These are phyloP conservation scores for Calonectria henricotiae DNA, from an alignment of 2,329 filamentous ascomycete species.

Conservation along the genomic window DNA sequence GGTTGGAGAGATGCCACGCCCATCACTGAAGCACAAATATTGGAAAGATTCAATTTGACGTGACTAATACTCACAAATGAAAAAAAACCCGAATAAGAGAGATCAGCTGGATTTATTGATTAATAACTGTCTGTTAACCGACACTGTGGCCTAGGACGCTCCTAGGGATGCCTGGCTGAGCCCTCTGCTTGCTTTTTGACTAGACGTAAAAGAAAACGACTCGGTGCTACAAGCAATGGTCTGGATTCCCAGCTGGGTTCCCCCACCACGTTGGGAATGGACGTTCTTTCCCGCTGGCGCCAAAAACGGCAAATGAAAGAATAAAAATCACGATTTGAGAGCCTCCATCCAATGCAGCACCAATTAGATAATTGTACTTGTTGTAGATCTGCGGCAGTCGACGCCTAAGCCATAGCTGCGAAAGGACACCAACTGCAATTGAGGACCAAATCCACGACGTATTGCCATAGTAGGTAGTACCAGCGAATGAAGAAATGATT, in stretches of 20 bases:
- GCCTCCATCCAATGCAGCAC: slow-evolving; percentile 1
- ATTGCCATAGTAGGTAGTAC: slow-evolving; percentile 3
- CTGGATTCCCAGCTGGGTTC: background rate
- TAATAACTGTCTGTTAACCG: no score
- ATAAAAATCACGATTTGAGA: slow-evolving; percentile 21
- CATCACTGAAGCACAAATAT: no score
- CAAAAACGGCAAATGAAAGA: slow-evolving; percentile 7
- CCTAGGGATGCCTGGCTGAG: no score
- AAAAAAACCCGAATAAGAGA: no score
- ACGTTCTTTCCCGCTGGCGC: slow-evolving; percentile 3
- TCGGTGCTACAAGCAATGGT: slow-evolving; percentile 4
- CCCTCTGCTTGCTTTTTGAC: no score
- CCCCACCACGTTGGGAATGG: slow-evolving; percentile 17
- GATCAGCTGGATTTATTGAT: no score
- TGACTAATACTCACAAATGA: no score
- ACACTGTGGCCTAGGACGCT: no score
- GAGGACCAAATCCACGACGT: slow-evolving; percentile 21
- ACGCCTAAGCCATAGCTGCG: background rate
- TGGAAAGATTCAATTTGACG: no score
- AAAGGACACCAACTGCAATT: slow-evolving; percentile 8
- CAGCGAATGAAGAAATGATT: background rate
- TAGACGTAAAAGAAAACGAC: background rate
- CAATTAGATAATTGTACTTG: slow-evolving; percentile 6
- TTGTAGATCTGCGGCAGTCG: slow-evolving; percentile 7
- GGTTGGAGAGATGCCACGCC: no score